Base-by-base conservation (phyloP, 1,284 basidiomycete genomes). In the Trametes polyzona region DNA sequence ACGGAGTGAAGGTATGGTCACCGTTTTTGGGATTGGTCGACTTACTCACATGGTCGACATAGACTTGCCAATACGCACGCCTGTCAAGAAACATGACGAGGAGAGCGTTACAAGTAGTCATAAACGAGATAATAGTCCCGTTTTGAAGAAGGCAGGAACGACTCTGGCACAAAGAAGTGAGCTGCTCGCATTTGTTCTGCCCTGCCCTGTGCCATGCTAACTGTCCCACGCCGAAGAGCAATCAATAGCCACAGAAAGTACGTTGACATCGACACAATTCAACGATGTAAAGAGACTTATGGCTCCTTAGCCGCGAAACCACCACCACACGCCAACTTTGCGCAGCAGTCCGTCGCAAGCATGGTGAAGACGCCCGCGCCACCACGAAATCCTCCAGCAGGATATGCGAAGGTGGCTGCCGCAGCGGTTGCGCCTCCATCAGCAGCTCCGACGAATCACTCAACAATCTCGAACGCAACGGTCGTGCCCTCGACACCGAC, bases 381-480 rank as follows among this genome's bases (percentile, higher is more conserved):
- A 43, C 73, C 78, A 59, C 76, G 84, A 55, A 80, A 81, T 61
- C 79, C 76, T 42, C 74, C 78, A 69, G 46, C 78, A n/a, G 72
- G 92, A 47, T 98, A 98, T 69, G 92, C 96, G 30, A 87, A 93
- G 8, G 95, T 94, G 0, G 95, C 95, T 2, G 95, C 94, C 0
- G 94, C 93, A 0, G 93, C 92, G 3, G 90, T 91, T 14, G 74
- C 80, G 17, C 69, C 83, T 44, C 67, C 79, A 63, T 23, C 65
- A 51, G 42, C 66, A 51, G 43, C 66, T 41, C 57, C 64, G 30
- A 33, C 65, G 30, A 58, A 74, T 33, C 72, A 47, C 71, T 44
- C 74, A 49, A 63, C 78, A 2, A 69, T 75, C 61, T 71, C 76
- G 59, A 77, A 71, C 67, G 66, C 74, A 26, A 63, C 76, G 36